These are phyloP conservation scores for Plenodomus lindquistii DNA, from an alignment of 2,329 filamentous ascomycete genomes.

Conservation along the genomic window DNA sequence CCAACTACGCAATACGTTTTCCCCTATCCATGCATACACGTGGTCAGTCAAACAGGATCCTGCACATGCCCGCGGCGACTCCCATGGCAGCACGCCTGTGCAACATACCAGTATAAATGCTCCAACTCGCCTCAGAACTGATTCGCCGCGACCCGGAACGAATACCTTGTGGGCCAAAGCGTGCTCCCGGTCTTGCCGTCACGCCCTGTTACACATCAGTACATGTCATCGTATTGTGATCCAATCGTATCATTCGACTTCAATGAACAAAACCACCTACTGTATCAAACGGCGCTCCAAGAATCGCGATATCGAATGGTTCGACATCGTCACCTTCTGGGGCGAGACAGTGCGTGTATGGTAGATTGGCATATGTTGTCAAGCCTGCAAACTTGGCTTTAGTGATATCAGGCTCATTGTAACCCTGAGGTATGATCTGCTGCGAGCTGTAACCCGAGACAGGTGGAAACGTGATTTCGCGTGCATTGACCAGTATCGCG, in stretches of 20 bases:
- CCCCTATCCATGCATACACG: conserved; percentile 18
- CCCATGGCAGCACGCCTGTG: neutral
- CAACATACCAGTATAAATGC: conserved; percentile 53
- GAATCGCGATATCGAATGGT: conserved; percentile 53
- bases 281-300: conserved; percentile 56
- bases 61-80: neutral
- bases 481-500: conserved; percentile 16
- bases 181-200: conserved; percentile 56
- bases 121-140: conserved; percentile 46
- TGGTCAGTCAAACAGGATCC: too few relatives aligned
- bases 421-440: conserved; percentile 32
- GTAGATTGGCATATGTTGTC: conserved; percentile 53
- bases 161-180: conserved; percentile 58
- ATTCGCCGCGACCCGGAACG: conserved; percentile 56
- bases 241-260: neutral
- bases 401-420: conserved; percentile 30
- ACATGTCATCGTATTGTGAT: neutral
- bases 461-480: conserved; percentile 52
- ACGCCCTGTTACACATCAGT: conserved; percentile 45
- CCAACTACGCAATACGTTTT: conserved; percentile 53
- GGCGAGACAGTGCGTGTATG: conserved; percentile 53
- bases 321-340: conserved; percentile 42
- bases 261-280: conserved; percentile 30
- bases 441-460: conserved; percentile 39
- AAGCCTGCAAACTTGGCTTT: conserved; percentile 47